Percentiles rank a stretch among this genome's conserved stretches.
phyloP scores from a whole-genome alignment of 164 flowering plant genomes.

The Buxus sempervirens region DNA sequence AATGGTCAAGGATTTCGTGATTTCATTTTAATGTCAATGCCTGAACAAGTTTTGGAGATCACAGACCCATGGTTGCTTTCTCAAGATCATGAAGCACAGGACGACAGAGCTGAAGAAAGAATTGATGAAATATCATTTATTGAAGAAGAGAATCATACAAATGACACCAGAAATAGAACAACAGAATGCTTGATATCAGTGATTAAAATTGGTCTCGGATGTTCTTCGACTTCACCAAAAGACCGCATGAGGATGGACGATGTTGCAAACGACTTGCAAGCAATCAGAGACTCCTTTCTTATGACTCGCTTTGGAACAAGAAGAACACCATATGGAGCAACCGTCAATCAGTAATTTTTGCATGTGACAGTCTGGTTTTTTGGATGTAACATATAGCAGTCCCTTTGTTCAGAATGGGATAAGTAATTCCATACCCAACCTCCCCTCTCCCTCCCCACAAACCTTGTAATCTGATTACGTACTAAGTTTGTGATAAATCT shows the following conservation, averaged over 20 bases:
- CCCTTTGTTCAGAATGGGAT: too few species aligned
- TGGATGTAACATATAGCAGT: too few species aligned
- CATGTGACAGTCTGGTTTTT: too few species aligned
- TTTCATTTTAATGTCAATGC: constrained; percentile 7
- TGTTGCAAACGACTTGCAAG: constrained; percentile 12
- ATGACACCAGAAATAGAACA: background rate
- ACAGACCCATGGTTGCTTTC: constrained; percentile 16
- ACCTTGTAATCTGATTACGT: too few species aligned
- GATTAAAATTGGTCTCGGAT: constrained; percentile 19
- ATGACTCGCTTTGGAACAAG: background rate
- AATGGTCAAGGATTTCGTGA: background rate
- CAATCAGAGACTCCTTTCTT: constrained; percentile 5
- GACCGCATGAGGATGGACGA: constrained; percentile 12
- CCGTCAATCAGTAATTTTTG: too few species aligned
- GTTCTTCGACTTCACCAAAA: constrained; percentile 17
- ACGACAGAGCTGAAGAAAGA: too few species aligned
- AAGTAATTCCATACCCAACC: too few species aligned
- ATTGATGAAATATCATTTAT: too few species aligned
- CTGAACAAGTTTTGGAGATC: constrained; percentile 18
- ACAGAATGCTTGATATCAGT: constrained; percentile 18
- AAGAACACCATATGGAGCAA: too few species aligned
- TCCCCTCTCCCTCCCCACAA: too few species aligned
- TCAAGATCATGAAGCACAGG: background rate
- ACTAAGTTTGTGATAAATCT: too few species aligned
- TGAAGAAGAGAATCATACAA: background rate